Conservation (phyloP, 495 filamentous ascomycete genomes). For the Annulohypoxylon maeteangense region DNA sequence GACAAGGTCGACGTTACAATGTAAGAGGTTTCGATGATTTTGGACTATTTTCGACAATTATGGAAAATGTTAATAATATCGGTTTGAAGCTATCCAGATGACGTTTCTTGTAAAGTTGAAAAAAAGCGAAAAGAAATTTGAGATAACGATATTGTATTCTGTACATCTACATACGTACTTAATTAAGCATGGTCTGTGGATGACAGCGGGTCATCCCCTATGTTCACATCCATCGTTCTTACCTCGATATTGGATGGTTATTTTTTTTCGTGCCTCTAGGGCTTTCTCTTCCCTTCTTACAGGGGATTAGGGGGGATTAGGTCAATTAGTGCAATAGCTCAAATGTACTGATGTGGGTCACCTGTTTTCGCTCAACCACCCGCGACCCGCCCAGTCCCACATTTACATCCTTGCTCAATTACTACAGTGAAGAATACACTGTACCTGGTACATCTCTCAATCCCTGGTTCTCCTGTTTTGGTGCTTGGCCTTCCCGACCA, state of each 20-base stretch:
- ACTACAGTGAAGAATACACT: conserved; percentile 29
- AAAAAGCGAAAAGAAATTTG: not conserved
- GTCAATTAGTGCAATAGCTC: conserved; percentile 17
- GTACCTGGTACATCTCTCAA: conserved; percentile 30
- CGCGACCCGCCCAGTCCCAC: conserved; percentile 43
- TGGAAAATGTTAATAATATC: not conserved
- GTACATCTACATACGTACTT: not conserved
- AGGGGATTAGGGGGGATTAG: conserved; percentile 15
- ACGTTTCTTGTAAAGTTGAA: not conserved
- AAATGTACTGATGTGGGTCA: conserved; percentile 43
- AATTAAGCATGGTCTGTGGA: not conserved
- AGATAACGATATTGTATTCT: conserved; percentile 6
- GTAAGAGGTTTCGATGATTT: not conserved
- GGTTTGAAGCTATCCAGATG: not conserved
- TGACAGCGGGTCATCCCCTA: conserved; percentile 14
- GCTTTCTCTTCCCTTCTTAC: conserved; percentile 27
- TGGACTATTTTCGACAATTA: not conserved
- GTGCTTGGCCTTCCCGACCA: conserved; percentile 21
- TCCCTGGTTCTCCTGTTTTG: conserved; percentile 24
- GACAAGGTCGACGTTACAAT: conserved; percentile 2
- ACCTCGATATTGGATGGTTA: conserved; percentile 14
- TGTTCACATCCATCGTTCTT: conserved; percentile 10
- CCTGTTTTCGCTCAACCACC: conserved; percentile 43
- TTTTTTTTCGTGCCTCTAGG: conserved; percentile 2
- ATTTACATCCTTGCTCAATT: conserved; percentile 28